phyloP scores from a whole-genome alignment of 75 land plant genomes.

The Selaginella moellendorffii region DNA sequence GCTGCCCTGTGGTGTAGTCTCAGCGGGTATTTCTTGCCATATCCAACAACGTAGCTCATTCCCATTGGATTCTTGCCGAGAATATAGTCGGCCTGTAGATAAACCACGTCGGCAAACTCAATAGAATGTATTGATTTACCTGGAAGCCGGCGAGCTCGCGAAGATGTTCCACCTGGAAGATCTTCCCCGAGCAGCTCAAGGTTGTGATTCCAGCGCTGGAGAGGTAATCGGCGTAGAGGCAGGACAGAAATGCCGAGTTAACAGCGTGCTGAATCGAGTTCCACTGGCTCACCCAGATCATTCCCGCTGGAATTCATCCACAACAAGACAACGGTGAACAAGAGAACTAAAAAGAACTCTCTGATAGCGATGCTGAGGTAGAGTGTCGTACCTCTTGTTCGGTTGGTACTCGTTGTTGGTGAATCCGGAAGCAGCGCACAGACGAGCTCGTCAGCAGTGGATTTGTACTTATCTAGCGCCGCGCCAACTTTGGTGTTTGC shows the following conservation, averaged over 20 bases:
- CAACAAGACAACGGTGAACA: background rate
- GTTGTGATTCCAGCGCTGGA: slow-evolving; percentile 28
- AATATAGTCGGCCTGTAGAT: slow-evolving; percentile 52
- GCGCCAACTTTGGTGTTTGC: slow-evolving; percentile 18
- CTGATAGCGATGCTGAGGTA: background rate
- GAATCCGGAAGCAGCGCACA: slow-evolving; percentile 81
- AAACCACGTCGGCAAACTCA: background rate
- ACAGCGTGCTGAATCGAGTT: slow-evolving; percentile 59
- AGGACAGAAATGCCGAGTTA: slow-evolving; percentile 64
- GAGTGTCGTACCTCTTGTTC: slow-evolving; percentile 45
- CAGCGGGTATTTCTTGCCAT: slow-evolving; percentile 38
- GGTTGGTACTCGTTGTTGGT: slow-evolving; percentile 58
- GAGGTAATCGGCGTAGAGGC: slow-evolving; percentile 85
- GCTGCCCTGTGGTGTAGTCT: slow-evolving; percentile 67
- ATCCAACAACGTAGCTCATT: slow-evolving; percentile 69
- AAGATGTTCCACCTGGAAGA: slow-evolving; percentile 39
- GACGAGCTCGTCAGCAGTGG: slow-evolving; percentile 70
- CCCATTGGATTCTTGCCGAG: slow-evolving; percentile 51
- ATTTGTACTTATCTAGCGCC: slow-evolving; percentile 43
- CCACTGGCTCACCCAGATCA: slow-evolving; percentile 75
- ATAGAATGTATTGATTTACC: slow-evolving; percentile 23
- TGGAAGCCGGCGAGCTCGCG: slow-evolving; percentile 68
- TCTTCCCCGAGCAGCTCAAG: slow-evolving; percentile 38
- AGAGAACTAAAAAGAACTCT: background rate
- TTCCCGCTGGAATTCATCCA: slow-evolving; percentile 47